Conservation (phyloP, 2,329 filamentous ascomycete species). For the Pyricularia sp. region DNA sequence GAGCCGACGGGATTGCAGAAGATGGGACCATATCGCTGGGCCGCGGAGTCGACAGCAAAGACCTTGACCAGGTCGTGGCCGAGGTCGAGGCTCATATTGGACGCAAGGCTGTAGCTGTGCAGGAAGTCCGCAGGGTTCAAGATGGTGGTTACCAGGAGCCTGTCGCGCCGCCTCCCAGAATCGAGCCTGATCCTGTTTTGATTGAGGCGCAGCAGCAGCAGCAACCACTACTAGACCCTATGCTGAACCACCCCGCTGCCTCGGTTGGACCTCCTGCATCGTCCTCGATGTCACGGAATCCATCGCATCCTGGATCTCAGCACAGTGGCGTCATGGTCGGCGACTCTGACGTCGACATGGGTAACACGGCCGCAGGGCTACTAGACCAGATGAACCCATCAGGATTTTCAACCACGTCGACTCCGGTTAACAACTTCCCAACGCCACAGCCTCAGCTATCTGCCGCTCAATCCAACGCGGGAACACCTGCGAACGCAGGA, state of each 20-base stretch:
- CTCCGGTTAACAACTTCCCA: conserved; percentile 46
- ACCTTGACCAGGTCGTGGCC: conserved; percentile 61
- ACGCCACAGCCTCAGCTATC: conserved; percentile 49
- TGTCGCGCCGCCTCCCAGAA: conserved; percentile 37
- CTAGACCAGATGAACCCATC: conserved; percentile 53
- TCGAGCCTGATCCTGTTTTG: conserved; percentile 28
- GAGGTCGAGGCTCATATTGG: conserved; percentile 62
- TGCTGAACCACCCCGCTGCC: conserved; percentile 6
- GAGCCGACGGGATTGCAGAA: conserved; percentile 36
- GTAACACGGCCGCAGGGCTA: conserved; percentile 48
- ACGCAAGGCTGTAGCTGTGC: conserved; percentile 50
- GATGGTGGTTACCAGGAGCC: conserved; percentile 64
- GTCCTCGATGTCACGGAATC: conserved; percentile 33
- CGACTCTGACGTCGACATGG: conserved; percentile 54
- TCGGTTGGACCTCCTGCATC: conserved; percentile 6
- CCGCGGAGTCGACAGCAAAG: conserved; percentile 18
- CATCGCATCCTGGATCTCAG: conserved; percentile 42
- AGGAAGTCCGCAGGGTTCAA: conserved; percentile 57
- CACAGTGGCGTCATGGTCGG: conserved; percentile 41
- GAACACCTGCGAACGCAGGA: conserved; percentile 36
- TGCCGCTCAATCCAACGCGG: conserved; percentile 39
- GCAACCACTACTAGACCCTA: conserved; percentile 13
- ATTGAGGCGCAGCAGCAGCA: conserved; percentile 14
- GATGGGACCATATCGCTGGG: conserved; percentile 17
- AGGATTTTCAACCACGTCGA: conserved; percentile 45